Evolutionary conservation across 495 filamentous ascomycete genomes (phyloP).

Genomic region (Penicillium pulvis): DNA sequence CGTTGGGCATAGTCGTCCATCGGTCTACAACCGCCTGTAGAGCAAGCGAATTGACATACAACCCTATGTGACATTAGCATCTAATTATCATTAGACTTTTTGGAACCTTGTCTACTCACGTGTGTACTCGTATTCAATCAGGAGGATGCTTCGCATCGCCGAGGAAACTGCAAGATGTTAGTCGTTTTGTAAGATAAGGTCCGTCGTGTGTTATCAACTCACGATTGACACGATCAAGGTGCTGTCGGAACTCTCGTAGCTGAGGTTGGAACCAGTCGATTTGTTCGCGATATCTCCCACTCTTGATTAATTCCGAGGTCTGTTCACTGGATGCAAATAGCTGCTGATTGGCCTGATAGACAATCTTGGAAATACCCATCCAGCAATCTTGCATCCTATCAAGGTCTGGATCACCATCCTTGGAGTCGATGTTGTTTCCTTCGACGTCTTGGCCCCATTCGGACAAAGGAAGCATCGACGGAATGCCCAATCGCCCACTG

Average conservation of each 20-base stretch:
- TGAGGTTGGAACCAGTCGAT: conserved; percentile 81
- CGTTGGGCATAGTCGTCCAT: conserved; percentile 69
- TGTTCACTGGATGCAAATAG: conserved; percentile 82
- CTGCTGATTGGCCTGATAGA: conserved; percentile 81
- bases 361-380: conserved; percentile 85
- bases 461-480: conserved; percentile 80
- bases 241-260: conserved; percentile 70
- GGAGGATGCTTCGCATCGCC: conserved; percentile 79
- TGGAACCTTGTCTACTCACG: conserved; percentile 43
- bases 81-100: not conserved
- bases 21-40: conserved; percentile 94
- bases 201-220: conserved; percentile 12
- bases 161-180: conserved; percentile 58
- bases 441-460: conserved; percentile 56
- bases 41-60: conserved; percentile 91
- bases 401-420: conserved; percentile 35
- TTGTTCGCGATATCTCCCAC: conserved; percentile 73
- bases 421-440: conserved; percentile 28
- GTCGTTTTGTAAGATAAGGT: conserved; percentile 3
- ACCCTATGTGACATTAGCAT: conserved; percentile 31
- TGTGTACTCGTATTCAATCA: conserved; percentile 89
- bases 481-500: conserved; percentile 88
- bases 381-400: conserved; percentile 81
- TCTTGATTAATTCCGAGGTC: conserved; percentile 83
- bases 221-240: conserved; percentile 67